These are phyloP conservation scores for Phytopythium aichiense DNA, from an alignment of 352 stramenopile genomes.

Conservation along the genomic window DNA sequence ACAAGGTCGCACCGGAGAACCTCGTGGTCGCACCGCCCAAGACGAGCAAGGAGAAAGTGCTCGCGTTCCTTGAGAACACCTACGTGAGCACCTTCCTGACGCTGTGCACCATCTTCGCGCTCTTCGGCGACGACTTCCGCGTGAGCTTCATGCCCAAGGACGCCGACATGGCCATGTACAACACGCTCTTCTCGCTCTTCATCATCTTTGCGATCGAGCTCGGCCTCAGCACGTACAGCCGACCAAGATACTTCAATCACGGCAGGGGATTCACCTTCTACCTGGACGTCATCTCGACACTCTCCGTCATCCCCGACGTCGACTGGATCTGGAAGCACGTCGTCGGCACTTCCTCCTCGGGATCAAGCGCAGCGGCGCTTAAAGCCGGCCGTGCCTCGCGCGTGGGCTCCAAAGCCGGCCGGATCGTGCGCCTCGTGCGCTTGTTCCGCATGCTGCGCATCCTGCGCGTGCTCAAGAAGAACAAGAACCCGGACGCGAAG, in stretches of 20 bases:
- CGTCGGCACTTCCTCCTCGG: slow-evolving; percentile 25
- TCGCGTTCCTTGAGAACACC: slow-evolving; percentile 64
- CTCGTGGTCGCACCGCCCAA: slow-evolving; percentile 22
- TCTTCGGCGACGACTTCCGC: slow-evolving; percentile 86
- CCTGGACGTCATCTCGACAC: slow-evolving; percentile 91
- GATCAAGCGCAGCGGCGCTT: slow-evolving; percentile 48
- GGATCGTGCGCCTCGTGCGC: slow-evolving; percentile 90
- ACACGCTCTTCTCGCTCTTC: slow-evolving; percentile 79
- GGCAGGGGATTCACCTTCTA: slow-evolving; percentile 88
- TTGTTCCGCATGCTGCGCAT: slow-evolving; percentile 91
- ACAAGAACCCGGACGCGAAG: slow-evolving; percentile 53
- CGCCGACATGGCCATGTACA: slow-evolving; percentile 63
- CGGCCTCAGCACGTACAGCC: slow-evolving; percentile 58
- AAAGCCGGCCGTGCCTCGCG: slow-evolving; percentile 84
- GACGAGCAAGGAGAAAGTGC: slow-evolving; percentile 39
- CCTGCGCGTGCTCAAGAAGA: slow-evolving; percentile 78
- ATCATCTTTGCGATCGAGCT: slow-evolving; percentile 76
- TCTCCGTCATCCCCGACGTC: slow-evolving; percentile 91
- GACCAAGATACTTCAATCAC: slow-evolving; percentile 74
- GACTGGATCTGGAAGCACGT: slow-evolving; percentile 78
- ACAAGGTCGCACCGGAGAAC: slow-evolving; percentile 66
- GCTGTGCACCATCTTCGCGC: slow-evolving; percentile 78
- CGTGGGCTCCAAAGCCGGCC: slow-evolving; percentile 81
- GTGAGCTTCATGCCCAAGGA: slow-evolving; percentile 61
- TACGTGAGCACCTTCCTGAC: slow-evolving; percentile 65